Base-by-base conservation (phyloP, 164 flowering plant species). In the Tinospora cordifolia region DNA sequence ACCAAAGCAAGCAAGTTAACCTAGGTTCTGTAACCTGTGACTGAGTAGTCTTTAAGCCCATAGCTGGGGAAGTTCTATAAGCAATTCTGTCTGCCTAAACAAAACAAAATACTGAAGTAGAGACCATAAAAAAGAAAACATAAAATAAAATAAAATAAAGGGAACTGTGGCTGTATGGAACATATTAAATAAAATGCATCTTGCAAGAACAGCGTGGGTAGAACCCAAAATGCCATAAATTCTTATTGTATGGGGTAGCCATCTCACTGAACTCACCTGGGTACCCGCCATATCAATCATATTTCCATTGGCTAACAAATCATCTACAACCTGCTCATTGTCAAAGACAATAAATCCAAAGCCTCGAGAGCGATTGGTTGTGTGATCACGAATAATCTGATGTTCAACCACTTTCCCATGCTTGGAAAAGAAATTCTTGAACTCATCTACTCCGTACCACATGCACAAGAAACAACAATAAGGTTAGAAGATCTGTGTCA, bases 311-410 rank as follows among this genome's bases (percentile, higher is more conserved):
- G 83, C 66, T 65, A 94, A 76, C 17, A 94, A 10, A 44, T 83
- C 86, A 79, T 94, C 98, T 62, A 92, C 98, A 75, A 80, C 89
- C 75, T 89, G 79, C 71, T 94, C 97, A 68, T 62, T 77, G 67
- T 94, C 98, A 83, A 88, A 94, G 17, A 88, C 75, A 60, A 94
- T 79, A 79, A 94, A 94, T 2, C 97, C 98, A 82, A 94, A 94
- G 11, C 98, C 97, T 64, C 97, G 83, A 38, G 98, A 86, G 1
- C 97, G 91, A 34, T 87, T 90, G 44, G 95, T 90, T 15, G 75
- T 83, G 79, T 88, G 98, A 69, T 94, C 98, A 36, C 85, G 87
- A 39, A 94, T 88, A 17, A 94, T 94, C 84, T 92, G 87, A 59
- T 90, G 89, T 68, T 94, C 98, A 49, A 81, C 82, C 25, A 94